Evolutionary conservation across 2,329 filamentous ascomycete species (phyloP), one percentile per base, ranked within the genome.

Genomic region (Colletotrichum trifolii): DNA sequence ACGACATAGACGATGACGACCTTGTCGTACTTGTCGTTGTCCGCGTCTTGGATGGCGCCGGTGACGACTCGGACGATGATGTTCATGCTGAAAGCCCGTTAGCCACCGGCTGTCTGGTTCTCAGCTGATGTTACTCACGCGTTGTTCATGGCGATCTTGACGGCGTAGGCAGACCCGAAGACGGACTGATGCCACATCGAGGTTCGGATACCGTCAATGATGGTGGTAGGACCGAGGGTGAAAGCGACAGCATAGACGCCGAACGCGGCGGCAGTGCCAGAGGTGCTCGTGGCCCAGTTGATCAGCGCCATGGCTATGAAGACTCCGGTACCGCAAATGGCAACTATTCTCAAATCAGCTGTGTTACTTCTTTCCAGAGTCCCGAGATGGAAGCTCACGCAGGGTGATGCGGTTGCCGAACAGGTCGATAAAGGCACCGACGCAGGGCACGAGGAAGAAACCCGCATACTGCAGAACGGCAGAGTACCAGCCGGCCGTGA

Each of bases 141-240:
- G 72, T 89, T 89, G 71, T 89, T 89, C 71, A 88, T 85, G 25
- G 84, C 84, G 40, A 89, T 82, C 64, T 89, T 89, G 60, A 88
- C 73, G 1, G 85, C 81, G 64, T 89, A 89, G 0, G 83, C 87
- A 0, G 85, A 83, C 0, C 87, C 87, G 63, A 89, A 89, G 0
- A 87, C 83, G 2, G 83, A 83, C 60, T 86, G 83, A 34, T 87
- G 79, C 83, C 85, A 88, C 73, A 89, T 82, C 0, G 81, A 81
- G 0, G 87, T 88, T 13, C 87, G 84, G 34, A 89, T 86, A 25
- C 83, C 79, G 70, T 89, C 87, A 56, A 89, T 87, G 63, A 89
- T 86, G 4, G 82, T 78, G 0, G 86, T 87, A 0, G 87, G 85
- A 0, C 87, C 87, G 2, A 89, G 77, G 0, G 81, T 83, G 5